These are phyloP conservation scores for Vitellaria paradoxa DNA, from an alignment of 179 eudicot species.

Conservation along the genomic window DNA sequence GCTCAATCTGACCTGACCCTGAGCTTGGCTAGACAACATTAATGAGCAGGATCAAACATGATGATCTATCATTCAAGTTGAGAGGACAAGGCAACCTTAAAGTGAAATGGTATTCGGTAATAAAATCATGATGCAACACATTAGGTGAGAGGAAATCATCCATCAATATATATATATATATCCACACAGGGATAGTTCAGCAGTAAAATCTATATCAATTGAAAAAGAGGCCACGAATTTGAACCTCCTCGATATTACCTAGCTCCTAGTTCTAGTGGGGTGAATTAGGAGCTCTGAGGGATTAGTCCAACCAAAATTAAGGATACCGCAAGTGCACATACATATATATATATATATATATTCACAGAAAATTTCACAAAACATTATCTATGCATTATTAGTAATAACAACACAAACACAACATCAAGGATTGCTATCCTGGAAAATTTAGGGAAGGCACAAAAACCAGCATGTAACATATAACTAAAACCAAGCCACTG, in stretches of 20 bases:
- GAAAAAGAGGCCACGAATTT: too few species aligned
- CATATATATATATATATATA: too few species aligned
- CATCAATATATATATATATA: not conserved
- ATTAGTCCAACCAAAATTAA: too few species aligned
- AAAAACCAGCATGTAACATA: not conserved
- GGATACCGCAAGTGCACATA: too few species aligned
- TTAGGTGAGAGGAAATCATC: not conserved
- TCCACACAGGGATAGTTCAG: too few species aligned
- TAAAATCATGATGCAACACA: not conserved
- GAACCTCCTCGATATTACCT: too few species aligned
- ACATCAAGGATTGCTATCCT: not conserved
- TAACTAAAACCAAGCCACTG: not conserved
- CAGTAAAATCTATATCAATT: too few species aligned
- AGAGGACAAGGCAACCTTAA: not conserved
- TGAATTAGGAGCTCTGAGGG: too few species aligned
- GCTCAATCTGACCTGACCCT: not conserved
- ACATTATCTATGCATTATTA: not conserved
- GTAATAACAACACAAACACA: slow-evolving; percentile 3
- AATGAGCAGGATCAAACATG: not conserved
- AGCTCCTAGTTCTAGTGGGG: too few species aligned
- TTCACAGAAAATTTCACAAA: not conserved
- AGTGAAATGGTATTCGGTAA: not conserved
- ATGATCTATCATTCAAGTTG: not conserved
- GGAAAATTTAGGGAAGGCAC: not conserved
- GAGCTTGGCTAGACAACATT: not conserved